These are phyloP conservation scores for Saturnispora quitensis DNA, from an alignment of 805 yeast species.

Conservation along the genomic window DNA sequence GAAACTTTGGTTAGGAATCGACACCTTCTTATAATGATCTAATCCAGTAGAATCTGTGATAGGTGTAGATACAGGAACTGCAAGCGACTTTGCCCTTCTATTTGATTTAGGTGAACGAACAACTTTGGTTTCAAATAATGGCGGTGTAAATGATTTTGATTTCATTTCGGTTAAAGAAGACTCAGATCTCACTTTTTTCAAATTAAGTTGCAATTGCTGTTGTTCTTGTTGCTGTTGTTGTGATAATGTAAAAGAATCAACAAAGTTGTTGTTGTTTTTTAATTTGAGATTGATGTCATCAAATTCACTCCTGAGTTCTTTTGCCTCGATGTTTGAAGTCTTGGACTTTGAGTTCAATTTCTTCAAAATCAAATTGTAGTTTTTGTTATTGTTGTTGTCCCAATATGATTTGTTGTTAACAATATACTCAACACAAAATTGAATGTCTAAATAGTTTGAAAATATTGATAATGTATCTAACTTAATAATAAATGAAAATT, in stretches of 20 bases:
- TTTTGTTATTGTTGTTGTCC: conserved; percentile 33
- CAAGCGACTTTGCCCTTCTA: conserved; percentile 3
- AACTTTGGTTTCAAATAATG: background rate
- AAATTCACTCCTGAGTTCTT: conserved; percentile 21
- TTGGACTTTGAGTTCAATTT: conserved; percentile 11
- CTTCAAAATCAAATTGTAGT: conserved; percentile 31
- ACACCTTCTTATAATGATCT: background rate
- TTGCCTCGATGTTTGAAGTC: conserved; percentile 5
- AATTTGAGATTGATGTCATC: conserved; percentile 25
- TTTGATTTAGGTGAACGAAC: background rate
- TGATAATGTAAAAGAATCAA: conserved; percentile 17
- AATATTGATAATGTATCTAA: conserved; percentile 24
- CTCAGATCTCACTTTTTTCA: conserved; percentile 26
- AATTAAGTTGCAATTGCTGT: conserved; percentile 19
- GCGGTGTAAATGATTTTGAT: background rate
- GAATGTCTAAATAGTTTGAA: conserved; percentile 24
- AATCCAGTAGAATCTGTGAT: background rate
- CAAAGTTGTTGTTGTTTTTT: conserved; percentile 24
- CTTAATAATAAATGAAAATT: conserved; percentile 42
- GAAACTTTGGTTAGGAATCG: background rate
- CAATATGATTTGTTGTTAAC: conserved; percentile 27
- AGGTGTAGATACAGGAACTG: background rate
- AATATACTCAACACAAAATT: conserved; percentile 33
- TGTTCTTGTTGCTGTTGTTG: conserved; percentile 12
- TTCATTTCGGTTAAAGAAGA: conserved; percentile 19